Evolutionary conservation across 2,329 filamentous ascomycete species (phyloP).

Genomic region (Cordyceps militaris): DNA sequence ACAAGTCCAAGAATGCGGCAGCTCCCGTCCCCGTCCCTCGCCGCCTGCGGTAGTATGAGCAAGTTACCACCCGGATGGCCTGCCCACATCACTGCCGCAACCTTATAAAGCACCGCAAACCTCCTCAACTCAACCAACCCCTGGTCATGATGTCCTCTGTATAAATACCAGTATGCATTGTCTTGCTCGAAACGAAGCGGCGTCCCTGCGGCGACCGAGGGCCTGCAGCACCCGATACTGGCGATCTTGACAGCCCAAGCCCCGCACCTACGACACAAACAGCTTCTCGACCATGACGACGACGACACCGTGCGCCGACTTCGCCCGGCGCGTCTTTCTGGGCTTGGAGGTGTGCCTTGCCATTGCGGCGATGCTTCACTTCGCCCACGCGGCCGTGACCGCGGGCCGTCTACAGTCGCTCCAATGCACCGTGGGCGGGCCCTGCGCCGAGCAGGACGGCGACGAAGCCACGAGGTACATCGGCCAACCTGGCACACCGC

Average conservation of each 20-base stretch:
- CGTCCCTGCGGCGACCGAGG: not conserved
- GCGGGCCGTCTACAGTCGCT: slow-evolving; percentile 1
- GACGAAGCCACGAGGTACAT: not conserved
- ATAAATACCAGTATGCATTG: slow-evolving; percentile 6
- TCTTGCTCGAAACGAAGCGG: not conserved
- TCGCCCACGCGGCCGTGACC: not conserved
- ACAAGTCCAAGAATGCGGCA: not conserved
- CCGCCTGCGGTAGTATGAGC: slow-evolving; percentile 24
- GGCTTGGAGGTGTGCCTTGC: not conserved
- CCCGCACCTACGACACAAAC: not conserved
- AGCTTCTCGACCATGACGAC: not conserved
- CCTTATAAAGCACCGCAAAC: slow-evolving; percentile 12
- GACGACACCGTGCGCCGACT: not conserved
- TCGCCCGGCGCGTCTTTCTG: not conserved
- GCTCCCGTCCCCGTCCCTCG: not conserved
- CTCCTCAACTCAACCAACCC: slow-evolving; percentile 1
- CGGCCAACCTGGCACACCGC: too few relatives aligned
- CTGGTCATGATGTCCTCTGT: slow-evolving; percentile 1
- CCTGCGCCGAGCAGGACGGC: not conserved
- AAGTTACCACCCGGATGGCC: slow-evolving; percentile 23
- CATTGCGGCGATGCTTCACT: not conserved
- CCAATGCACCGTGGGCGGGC: not conserved
- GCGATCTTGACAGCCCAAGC: too few relatives aligned
- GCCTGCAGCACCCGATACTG: too few relatives aligned
- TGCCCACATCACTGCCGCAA: not conserved